phyloP scores from a whole-genome alignment of 2,329 filamentous ascomycete species.

The Colletotrichum incanum region DNA sequence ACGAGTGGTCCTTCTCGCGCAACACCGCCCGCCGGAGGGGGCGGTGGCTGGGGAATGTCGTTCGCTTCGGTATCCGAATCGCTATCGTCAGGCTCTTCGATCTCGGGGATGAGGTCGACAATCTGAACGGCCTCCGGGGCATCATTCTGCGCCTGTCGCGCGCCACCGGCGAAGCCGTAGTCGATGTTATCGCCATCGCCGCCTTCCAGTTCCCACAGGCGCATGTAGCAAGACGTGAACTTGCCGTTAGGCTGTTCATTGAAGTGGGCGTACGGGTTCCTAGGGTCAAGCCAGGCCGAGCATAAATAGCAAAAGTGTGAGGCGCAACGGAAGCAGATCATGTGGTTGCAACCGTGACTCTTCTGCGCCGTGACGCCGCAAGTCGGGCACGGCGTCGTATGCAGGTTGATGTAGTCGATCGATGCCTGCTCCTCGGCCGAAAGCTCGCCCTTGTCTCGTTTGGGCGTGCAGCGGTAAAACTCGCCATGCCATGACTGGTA shows the following conservation, averaged over 20 bases:
- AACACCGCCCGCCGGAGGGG: constrained; percentile 58
- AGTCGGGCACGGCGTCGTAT: constrained; percentile 91
- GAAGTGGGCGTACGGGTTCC: constrained; percentile 91
- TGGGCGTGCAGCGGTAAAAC: constrained; percentile 78
- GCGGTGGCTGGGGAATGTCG: constrained; percentile 45
- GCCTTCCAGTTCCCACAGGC: constrained; percentile 90
- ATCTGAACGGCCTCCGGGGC: constrained; percentile 42
- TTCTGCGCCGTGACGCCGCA: constrained; percentile 91
- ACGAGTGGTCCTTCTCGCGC: constrained; percentile 72
- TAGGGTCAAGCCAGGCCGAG: constrained; percentile 84
- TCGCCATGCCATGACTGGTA: constrained; percentile 93
- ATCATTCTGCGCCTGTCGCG: constrained; percentile 9
- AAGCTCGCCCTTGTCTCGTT: constrained; percentile 78
- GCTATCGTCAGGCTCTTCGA: constrained; percentile 54
- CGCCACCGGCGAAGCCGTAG: constrained; percentile 60
- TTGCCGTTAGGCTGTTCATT: constrained; percentile 73
- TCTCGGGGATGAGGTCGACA: constrained; percentile 46
- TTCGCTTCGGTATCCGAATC: constrained; percentile 50
- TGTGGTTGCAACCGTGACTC: constrained; percentile 95
- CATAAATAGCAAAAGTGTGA: constrained; percentile 98
- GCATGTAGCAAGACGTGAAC: constrained; percentile 81
- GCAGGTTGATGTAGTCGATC: constrained; percentile 83
- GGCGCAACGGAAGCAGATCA: constrained; percentile 91
- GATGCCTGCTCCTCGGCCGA: constrained; percentile 89
- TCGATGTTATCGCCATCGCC: constrained; percentile 78